Evolutionary conservation across 2,329 filamentous ascomycete species (phyloP).

Genomic region (Aspergillus ruber): DNA sequence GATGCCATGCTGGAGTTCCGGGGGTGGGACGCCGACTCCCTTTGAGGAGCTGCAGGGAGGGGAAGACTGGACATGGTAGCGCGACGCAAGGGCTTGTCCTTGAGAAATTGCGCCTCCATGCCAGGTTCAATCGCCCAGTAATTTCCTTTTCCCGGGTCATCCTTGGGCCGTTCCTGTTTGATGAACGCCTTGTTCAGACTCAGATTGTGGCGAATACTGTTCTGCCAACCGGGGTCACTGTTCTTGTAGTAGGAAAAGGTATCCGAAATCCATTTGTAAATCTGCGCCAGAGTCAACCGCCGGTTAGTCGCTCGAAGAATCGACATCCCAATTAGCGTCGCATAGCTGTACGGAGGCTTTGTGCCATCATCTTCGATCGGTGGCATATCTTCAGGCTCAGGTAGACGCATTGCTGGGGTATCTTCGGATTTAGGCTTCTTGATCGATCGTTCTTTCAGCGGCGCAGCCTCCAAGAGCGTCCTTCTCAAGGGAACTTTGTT

Average conservation of each 20-base stretch:
- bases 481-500: constrained; percentile 49
- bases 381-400: constrained; percentile 73
- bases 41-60: constrained; percentile 27
- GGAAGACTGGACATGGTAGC: constrained; percentile 41
- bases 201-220: constrained; percentile 96
- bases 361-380: constrained; percentile 73
- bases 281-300: constrained; percentile 82
- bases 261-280: constrained; percentile 99
- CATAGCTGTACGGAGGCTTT: constrained; percentile 90
- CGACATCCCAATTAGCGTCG: constrained; percentile 91
- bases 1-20: constrained; percentile 29
- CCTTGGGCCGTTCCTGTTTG: constrained; percentile 92
- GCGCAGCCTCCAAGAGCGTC: constrained; percentile 64
- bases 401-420: constrained; percentile 46
- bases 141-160: constrained; percentile 94
- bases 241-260: constrained; percentile 82
- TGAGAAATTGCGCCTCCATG: constrained; percentile 81
- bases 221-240: constrained; percentile 90
- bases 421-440: constrained; percentile 66
- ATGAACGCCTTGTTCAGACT: constrained; percentile 95
- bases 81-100: constrained; percentile 63
- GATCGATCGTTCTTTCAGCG: constrained; percentile 60
- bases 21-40: constrained; percentile 22
- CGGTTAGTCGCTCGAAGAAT: constrained; percentile 80
- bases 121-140: constrained; percentile 94